Conservation (phyloP, 163 green algal genomes). For the Coccomyxa subellipsoidea region DNA sequence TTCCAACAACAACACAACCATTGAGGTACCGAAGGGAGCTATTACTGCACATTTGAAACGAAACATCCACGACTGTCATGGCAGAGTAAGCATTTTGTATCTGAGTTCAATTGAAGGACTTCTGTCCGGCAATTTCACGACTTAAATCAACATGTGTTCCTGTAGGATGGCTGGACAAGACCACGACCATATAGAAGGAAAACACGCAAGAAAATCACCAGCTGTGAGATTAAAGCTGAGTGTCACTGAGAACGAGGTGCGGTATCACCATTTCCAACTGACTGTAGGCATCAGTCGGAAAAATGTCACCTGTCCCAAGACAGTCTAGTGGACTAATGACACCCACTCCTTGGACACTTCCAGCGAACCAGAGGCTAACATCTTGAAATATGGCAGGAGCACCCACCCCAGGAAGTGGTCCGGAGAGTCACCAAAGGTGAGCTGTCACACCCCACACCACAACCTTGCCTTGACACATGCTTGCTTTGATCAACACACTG, state of each 20-base stretch:
- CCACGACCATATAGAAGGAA: background rate
- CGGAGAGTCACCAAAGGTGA: conserved; percentile 6
- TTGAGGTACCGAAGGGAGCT: too few species aligned
- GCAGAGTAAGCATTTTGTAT: background rate
- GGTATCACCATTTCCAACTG: background rate
- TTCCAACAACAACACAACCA: too few species aligned
- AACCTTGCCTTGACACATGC: background rate
- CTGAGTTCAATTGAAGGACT: too few species aligned
- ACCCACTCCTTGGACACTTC: too few species aligned
- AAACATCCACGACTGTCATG: background rate
- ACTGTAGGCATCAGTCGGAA: too few species aligned
- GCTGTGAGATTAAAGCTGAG: conserved; percentile 6
- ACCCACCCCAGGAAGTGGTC: background rate
- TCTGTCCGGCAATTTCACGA: too few species aligned
- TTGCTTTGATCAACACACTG: background rate
- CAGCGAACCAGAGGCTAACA: background rate
- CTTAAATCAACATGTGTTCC: background rate
- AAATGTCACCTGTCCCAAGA: too few species aligned
- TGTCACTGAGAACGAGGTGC: conserved; percentile 2
- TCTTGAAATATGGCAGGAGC: background rate
- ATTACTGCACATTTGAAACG: background rate
- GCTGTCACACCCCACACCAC: too few species aligned
- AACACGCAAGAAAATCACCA: background rate
- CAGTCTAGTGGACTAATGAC: too few species aligned
- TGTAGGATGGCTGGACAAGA: background rate